Base-by-base conservation (phyloP, 495 filamentous ascomycete species). In the Penicillium pulvis region DNA sequence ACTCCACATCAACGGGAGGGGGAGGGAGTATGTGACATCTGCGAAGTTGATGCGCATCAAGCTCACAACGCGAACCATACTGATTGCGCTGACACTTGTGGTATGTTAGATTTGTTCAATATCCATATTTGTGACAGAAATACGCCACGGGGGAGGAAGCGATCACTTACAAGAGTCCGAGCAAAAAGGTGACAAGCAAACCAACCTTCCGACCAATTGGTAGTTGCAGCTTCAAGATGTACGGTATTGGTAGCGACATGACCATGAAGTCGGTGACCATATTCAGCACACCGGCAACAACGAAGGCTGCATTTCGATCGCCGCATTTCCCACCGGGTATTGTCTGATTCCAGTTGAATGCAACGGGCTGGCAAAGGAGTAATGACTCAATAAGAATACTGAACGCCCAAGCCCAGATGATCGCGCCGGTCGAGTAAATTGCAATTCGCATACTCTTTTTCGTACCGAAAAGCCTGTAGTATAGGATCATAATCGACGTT, bases 281-380 rank as follows among this genome's bases (percentile, higher is more conserved):
- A 19, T 56, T 56, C 19, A 56, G 23, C n/a, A 42, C 33, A 8
- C 54, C 52, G 16, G 41, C 42, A 30, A 68, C 59, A 12, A 79
- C 54, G 50, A 71, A 77, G 58, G 74, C 74, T 2, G 48, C 60
- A 10, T 68, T 54, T 53, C 71, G 66, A 39, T 75, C 48, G 56
- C 77, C 68, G 55, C 76, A 81, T 35, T 53, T 61, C 30, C 76
- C 64, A 41, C 69, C 70, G 5, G 59, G 60, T 33, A 80, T 57
- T 9, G 66, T 67, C 0, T 62, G 61, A 42, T 81, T 61, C 79
- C 78, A 84, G 60, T 81, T 78, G 59, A 73, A 79, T 10, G 70
- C 59, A 28, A 84, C 68, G 1, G 83, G 81, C 0, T 66, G 66
- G 63, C 82, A 85, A 10, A 60, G 33, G 1, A 63, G 50, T 12